A percentile compares a stretch with the other conserved stretches of the same genome.
Conservation (phyloP, 768 basidiomycete species). For the Boletus rubescentipes region DNA sequence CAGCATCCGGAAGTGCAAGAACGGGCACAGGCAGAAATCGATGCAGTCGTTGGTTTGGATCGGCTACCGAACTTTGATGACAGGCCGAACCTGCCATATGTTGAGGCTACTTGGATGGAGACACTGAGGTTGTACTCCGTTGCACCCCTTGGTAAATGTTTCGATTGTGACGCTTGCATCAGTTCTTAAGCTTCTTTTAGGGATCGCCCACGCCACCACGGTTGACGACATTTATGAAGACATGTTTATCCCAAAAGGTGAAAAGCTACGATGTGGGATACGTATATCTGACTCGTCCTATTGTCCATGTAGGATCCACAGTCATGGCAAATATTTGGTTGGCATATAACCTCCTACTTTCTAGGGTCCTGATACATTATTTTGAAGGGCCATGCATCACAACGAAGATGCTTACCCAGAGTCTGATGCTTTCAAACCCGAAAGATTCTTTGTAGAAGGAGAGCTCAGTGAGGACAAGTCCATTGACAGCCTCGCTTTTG, state of each 20-base stretch:
- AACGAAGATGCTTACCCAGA: conserved; percentile 16
- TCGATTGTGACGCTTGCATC: neutral
- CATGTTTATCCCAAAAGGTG: conserved; percentile 27
- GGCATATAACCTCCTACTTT: neutral
- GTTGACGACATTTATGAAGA: conserved; percentile 17
- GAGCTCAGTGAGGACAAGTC: neutral
- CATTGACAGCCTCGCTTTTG: conserved; percentile 8
- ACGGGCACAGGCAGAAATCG: conserved; percentile 31
- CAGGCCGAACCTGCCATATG: conserved; percentile 25
- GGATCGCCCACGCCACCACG: conserved; percentile 18
- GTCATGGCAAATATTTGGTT: conserved; percentile 24
- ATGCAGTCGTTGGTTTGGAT: conserved; percentile 26
- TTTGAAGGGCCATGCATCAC: conserved; percentile 16
- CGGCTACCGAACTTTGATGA: conserved; percentile 29
- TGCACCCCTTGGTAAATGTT: conserved; percentile 23
- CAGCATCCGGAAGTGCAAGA: conserved; percentile 32
- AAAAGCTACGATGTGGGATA: neutral
- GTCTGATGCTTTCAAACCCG: conserved; percentile 30
- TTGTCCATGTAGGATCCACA: conserved; percentile 13
- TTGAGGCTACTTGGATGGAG: conserved; percentile 32
- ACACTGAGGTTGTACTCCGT: conserved; percentile 29
- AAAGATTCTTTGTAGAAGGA: conserved; percentile 28
- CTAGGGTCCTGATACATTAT: neutral
- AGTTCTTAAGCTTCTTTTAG: conserved; percentile 2
- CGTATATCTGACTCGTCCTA: neutral